Percentiles rank a stretch among this genome's conserved stretches.
These are phyloP conservation scores for Fraxinus angustifolia DNA, from an alignment of 305 asterid genomes.

Conservation along the genomic window DNA sequence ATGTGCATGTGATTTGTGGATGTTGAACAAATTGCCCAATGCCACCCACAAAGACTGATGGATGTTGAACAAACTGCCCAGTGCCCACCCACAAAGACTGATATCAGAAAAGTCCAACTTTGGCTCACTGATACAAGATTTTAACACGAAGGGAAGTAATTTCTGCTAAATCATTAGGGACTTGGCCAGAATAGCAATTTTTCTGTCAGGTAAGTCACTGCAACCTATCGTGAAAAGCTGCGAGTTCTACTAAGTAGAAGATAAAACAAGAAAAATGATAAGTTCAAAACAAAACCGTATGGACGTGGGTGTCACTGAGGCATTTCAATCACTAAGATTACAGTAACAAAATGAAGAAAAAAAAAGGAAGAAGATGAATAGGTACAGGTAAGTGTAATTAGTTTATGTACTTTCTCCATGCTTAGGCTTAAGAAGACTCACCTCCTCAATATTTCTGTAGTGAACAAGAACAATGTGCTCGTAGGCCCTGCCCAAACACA, in stretches of 20 bases:
- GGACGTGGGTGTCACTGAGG: slow-evolving; percentile 6
- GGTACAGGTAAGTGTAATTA: background rate
- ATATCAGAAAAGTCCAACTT: background rate
- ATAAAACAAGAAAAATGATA: background rate
- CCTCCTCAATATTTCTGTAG: slow-evolving; percentile 86
- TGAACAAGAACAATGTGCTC: slow-evolving; percentile 98
- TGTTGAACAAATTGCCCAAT: slow-evolving; percentile 1
- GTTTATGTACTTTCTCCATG: slow-evolving; percentile 14
- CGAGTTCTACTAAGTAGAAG: slow-evolving; percentile 6
- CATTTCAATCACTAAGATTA: slow-evolving; percentile 12
- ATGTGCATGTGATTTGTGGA: background rate
- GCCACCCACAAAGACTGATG: slow-evolving; percentile 11
- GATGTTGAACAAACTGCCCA: slow-evolving; percentile 5
- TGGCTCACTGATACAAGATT: background rate
- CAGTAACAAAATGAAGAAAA: background rate
- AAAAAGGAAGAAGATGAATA: background rate
- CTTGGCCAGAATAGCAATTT: background rate
- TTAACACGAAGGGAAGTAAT: background rate
- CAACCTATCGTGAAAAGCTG: background rate
- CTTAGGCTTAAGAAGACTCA: slow-evolving; percentile 34
- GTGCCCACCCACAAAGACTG: slow-evolving; percentile 11
- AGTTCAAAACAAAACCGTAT: background rate
- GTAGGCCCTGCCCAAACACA: slow-evolving; percentile 53
- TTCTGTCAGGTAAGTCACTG: background rate
- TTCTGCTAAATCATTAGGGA: slow-evolving; percentile 5